A percentile compares a stretch with the other conserved stretches of the same genome.
Conservation (phyloP, 306 rosid species). For the Canavalia ensiformis region DNA sequence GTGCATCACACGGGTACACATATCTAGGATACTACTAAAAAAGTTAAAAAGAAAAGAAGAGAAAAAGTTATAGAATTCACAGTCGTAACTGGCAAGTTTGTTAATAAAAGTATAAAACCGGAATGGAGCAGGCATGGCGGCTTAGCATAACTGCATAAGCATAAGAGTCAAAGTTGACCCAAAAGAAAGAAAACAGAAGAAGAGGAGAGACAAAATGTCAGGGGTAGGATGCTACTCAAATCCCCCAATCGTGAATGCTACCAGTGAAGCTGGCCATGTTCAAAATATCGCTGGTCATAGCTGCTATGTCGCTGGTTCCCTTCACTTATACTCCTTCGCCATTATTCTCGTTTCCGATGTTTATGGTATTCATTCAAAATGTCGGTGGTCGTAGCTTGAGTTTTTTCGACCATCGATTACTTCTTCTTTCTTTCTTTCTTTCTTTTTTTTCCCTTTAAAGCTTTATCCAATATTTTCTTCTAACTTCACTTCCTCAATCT, state of each 20-base stretch:
- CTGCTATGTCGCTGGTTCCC: conserved; percentile 62
- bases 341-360: conserved; percentile 62
- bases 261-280: conserved; percentile 61
- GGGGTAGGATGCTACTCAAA: conserved; percentile 60
- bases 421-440: too few relatives aligned
- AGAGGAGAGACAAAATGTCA: conserved; percentile 47
- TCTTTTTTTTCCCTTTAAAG: not conserved
- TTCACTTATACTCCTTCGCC: conserved; percentile 33
- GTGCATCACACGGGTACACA: too few relatives aligned
- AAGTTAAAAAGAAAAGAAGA: too few relatives aligned
- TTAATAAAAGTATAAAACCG: not conserved
- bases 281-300: conserved; percentile 59
- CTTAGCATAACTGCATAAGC: not conserved
- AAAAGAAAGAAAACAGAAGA: not conserved
- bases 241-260: conserved; percentile 61
- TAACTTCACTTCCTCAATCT: conserved; percentile 37
- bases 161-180: too few relatives aligned
- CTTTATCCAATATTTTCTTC: conserved; percentile 15
- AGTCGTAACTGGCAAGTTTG: too few relatives aligned
- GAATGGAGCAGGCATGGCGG: not conserved
- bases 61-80: too few relatives aligned
- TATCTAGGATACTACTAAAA: too few relatives aligned
- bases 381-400: not conserved
- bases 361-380: conserved; percentile 51
- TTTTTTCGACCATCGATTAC: not conserved